Evolutionary conservation across 306 rosid genomes (phyloP), one percentile per base, ranked within the genome.

Genomic region (Cucurbita pepo): DNA sequence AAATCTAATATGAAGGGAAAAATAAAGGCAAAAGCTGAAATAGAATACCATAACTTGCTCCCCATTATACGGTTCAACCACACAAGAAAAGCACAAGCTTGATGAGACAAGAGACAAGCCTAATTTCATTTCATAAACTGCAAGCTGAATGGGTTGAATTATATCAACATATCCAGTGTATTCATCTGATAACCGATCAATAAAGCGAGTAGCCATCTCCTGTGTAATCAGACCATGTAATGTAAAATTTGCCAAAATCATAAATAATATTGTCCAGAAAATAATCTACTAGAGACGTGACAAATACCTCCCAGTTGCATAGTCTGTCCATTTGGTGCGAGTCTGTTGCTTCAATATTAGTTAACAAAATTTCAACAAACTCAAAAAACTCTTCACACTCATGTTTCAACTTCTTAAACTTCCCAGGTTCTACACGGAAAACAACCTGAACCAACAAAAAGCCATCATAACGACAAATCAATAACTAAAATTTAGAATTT

Each of bases 131-230:
- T 94, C 98, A 82, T 89, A 87, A 19, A 90, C 88, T 18, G 98
- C 92, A 79, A 94, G 89, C 82, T 89, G 95, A 76, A 94, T 83
- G 19, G 98, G 97, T 78, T 89, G 98, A 81, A 89, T 81, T 77
- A 90, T 77, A 82, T 94, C 96, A 19, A 75, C 75, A 71, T 83
- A 89, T 48, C 82, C 76, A 25, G 34, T 13, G 60, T 87, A 89
- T 70, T 86, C 86, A 66, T 73, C 81, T 72, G 81, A 83, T 78
- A 87, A 77, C 40, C 80, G 86, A 60, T 87, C 84, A 80, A 90
- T 88, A 78, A 94, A 94, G 69, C 83, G 63, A 22, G 83, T 70
- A 58, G 97, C 92, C 44, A 86, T 89, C 76, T 80, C 79, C 97
- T 92, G 87, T 43, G 75, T 78, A 16, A 72, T 70, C 67, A 78